phyloP scores from a whole-genome alignment of 179 eudicot genomes.

The Camellia oleifera region DNA sequence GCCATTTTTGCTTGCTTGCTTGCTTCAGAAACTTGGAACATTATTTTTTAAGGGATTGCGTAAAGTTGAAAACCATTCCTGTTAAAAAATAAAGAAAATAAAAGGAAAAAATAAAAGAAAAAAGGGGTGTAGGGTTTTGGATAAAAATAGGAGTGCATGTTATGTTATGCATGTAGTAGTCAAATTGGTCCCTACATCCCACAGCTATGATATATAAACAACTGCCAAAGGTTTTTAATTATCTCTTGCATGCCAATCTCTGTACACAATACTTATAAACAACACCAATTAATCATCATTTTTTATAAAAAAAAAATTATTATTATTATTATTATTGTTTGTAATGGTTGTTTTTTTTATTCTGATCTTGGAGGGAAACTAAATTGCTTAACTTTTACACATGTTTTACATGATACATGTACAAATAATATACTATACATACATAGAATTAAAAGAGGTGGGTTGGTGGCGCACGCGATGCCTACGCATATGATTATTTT shows the following conservation, averaged over 20 bases:
- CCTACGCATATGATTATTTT: too few species aligned
- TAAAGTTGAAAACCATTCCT: slow-evolving; percentile 16
- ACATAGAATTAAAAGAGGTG: too few species aligned
- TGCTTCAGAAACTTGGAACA: slow-evolving; percentile 20
- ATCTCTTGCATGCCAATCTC: slow-evolving; percentile 5
- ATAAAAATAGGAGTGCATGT: not conserved
- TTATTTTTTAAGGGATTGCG: slow-evolving; percentile 17
- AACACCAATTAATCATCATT: not conserved
- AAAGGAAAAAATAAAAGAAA: too few species aligned
- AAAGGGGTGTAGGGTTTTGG: too few species aligned
- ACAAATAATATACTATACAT: too few species aligned
- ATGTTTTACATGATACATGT: not conserved
- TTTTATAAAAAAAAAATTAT: too few species aligned
- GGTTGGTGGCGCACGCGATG: too few species aligned
- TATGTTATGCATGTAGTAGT: not conserved
- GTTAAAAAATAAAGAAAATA: too few species aligned
- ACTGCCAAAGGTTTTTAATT: not conserved
- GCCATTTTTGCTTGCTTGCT: slow-evolving; percentile 29
- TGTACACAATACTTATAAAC: not conserved
- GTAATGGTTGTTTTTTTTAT: not conserved
- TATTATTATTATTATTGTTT: too few species aligned
- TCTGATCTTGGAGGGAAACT: not conserved
- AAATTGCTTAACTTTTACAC: not conserved
- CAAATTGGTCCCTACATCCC: not conserved
- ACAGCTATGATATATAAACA: too few species aligned